Percentiles rank a stretch among this genome's conserved stretches.
These are phyloP conservation scores for Biscogniauxia mediterranea DNA, from an alignment of 2,329 filamentous ascomycete genomes.

Conservation along the genomic window DNA sequence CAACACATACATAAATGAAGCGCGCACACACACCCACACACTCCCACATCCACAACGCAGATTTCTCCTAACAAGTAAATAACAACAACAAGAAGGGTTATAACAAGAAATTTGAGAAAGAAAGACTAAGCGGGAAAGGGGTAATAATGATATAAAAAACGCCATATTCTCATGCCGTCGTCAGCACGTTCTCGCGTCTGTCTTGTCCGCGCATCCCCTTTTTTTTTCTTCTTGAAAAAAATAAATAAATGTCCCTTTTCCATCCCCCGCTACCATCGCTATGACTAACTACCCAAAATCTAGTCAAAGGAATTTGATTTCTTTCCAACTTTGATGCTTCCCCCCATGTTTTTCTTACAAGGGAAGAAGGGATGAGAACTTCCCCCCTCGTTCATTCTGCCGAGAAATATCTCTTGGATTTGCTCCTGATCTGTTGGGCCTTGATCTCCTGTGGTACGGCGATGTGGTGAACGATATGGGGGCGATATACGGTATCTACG, in stretches of 20 bases:
- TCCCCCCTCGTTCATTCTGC: conserved; percentile 55
- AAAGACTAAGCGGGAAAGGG: too few species aligned
- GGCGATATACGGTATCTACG: conserved; percentile 41
- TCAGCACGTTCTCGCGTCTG: conserved; percentile 5
- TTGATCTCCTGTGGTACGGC: conserved; percentile 67
- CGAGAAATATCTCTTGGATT: conserved; percentile 70
- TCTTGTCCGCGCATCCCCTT: conserved; percentile 1
- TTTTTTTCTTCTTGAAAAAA: too few species aligned
- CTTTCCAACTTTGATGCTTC: background rate
- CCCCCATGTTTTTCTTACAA: background rate
- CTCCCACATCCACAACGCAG: too few species aligned
- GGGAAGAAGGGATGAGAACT: conserved; percentile 1
- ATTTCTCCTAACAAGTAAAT: background rate
- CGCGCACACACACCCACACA: too few species aligned
- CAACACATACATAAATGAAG: too few species aligned
- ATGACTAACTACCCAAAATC: too few species aligned
- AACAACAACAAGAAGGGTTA: too few species aligned
- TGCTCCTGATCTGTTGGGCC: conserved; percentile 63
- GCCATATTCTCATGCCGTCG: conserved; percentile 12
- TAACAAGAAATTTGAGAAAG: background rate
- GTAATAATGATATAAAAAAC: conserved; percentile 1
- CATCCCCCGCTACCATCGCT: too few species aligned
- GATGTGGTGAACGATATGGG: conserved; percentile 91
- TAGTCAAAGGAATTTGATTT: too few species aligned
- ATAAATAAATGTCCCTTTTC: too few species aligned